These are phyloP conservation scores for Neonectria coccinea DNA, from an alignment of 2,329 filamentous ascomycete species.

Conservation along the genomic window DNA sequence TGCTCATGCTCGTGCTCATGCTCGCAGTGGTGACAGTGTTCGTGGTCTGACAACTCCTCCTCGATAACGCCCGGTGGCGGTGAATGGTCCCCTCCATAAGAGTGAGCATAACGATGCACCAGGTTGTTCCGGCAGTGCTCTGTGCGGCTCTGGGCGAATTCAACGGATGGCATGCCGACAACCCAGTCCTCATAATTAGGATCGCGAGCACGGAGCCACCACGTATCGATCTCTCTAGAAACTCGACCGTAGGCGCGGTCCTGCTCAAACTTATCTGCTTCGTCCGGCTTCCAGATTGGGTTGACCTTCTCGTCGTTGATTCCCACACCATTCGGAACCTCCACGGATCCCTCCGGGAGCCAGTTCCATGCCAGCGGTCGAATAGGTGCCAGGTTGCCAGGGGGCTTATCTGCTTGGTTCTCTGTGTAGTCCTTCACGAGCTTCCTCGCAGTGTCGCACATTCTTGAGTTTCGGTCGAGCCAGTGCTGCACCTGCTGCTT, in stretches of 20 bases:
- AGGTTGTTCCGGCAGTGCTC: conserved; percentile 70
- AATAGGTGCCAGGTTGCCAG: conserved; percentile 62
- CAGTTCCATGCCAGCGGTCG: conserved; percentile 68
- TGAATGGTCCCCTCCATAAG: conserved; percentile 58
- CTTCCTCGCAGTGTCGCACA: conserved; percentile 66
- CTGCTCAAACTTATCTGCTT: conserved; percentile 68
- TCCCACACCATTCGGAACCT: conserved; percentile 48
- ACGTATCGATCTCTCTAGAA: conserved; percentile 73
- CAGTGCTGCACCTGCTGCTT: conserved; percentile 72
- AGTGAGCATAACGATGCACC: conserved; percentile 65
- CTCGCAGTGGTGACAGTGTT: conserved; percentile 52
- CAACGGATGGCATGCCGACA: conserved; percentile 69
- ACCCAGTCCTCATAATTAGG: conserved; percentile 71
- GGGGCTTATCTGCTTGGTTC: conserved; percentile 61
- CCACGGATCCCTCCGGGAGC: conserved; percentile 56
- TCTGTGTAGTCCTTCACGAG: conserved; percentile 68
- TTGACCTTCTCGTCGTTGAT: conserved; percentile 58
- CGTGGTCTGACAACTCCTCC: conserved; percentile 54
- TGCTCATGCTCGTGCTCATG: conserved; percentile 49
- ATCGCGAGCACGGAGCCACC: conserved; percentile 72
- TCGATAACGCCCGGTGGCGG: conserved; percentile 52
- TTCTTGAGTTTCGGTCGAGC: conserved; percentile 70
- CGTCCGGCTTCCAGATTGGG: conserved; percentile 63
- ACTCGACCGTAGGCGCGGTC: conserved; percentile 70
- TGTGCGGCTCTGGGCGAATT: conserved; percentile 68